Conservation (phyloP, 176 grass and related monocot species). For the Ensete glaucum region DNA sequence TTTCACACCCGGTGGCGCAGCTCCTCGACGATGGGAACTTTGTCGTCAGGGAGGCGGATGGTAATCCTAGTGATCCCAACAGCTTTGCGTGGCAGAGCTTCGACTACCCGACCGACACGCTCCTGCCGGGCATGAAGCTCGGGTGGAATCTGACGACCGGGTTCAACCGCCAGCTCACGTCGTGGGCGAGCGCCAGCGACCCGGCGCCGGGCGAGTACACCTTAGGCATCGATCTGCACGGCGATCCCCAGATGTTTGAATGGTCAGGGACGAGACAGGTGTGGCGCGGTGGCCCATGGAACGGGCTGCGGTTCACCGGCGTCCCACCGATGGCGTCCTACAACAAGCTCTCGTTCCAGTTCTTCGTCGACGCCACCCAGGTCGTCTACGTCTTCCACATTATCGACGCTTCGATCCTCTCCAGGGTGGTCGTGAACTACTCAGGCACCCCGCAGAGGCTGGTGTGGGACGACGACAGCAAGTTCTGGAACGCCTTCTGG, state of each 20-base stretch:
- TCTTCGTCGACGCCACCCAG: slow-evolving; percentile 33
- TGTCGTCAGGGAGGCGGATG: slow-evolving; percentile 35
- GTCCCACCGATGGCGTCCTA: slow-evolving; percentile 47
- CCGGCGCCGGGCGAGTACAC: slow-evolving; percentile 44
- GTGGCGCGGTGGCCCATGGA: neutral
- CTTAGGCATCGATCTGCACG: slow-evolving; percentile 34
- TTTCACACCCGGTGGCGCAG: slow-evolving; percentile 21
- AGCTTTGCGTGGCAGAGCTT: too few species aligned
- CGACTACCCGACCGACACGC: slow-evolving; percentile 34
- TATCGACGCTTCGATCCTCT: too few species aligned
- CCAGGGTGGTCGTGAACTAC: slow-evolving; percentile 25
- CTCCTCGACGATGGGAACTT: slow-evolving; percentile 22
- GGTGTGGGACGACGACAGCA: slow-evolving; percentile 21
- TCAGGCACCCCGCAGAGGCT: slow-evolving; percentile 32
- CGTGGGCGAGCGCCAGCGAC: slow-evolving; percentile 40
- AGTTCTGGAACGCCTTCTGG: slow-evolving; percentile 9
- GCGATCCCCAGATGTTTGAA: slow-evolving; percentile 37
- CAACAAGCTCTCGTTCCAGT: slow-evolving; percentile 45
- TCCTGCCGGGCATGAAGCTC: slow-evolving; percentile 52
- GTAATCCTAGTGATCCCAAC: slow-evolving; percentile 38
- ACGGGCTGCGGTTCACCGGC: slow-evolving; percentile 54
- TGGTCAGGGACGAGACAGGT: slow-evolving; percentile 2
- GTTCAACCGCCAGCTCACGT: slow-evolving; percentile 34
- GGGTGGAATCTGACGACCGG: slow-evolving; percentile 39
- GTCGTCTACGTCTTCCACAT: slow-evolving; percentile 34